Evolutionary conservation across 2,329 filamentous ascomycete genomes (phyloP), one percentile per base, ranked within the genome.

Genomic region (Colletotrichum euphorbiae): DNA sequence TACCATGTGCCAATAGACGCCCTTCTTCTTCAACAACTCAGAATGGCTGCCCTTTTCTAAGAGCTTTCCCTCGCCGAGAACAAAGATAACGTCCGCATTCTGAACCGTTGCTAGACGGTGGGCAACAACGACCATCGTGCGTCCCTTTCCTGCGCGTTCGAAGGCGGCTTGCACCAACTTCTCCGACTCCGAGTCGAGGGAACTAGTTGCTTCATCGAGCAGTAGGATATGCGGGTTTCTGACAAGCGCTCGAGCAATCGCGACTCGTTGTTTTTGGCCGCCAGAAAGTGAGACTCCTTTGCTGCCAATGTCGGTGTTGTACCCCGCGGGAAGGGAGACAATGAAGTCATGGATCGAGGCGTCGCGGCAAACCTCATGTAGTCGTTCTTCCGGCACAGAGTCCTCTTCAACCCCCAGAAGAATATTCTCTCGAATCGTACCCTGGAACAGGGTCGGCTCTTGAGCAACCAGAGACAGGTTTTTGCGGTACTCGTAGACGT

Each of bases 1-100:
- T 71, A 87, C 86, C 86, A 88, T 88, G 62, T 85, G 80, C 83
- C 84, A 88, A 69, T 88, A 88, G 6, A 86, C 80, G 1, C 86
- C 86, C 72, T 76, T 82, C 77, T 80, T 80, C 75, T 77, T 82
- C 69, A 88, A 69, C 67, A 89, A 72, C 72, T 88, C 86, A 2
- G 67, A 66, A 69, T 89, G 86, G 17, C 74, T 87, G 11, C 86
- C 86, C 74, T 83, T 79, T 75, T 88, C 86, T 11, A 88, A 74
- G 48, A 88, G 79, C 71, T 82, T 85, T 24, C 90, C 88, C 69
- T 89, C 85, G 11, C 91, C 91, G 54, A 96, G 87, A 0, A 95
- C 91, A 73, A 92, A 93, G 46, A 94, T 94, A n/a, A 90, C 81
- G 76, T 95, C 90, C 1, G 92, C 91, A 72, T 94, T 91, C 77